Conservation (phyloP, 805 yeast species). For the Candida sphagnicola region DNA sequence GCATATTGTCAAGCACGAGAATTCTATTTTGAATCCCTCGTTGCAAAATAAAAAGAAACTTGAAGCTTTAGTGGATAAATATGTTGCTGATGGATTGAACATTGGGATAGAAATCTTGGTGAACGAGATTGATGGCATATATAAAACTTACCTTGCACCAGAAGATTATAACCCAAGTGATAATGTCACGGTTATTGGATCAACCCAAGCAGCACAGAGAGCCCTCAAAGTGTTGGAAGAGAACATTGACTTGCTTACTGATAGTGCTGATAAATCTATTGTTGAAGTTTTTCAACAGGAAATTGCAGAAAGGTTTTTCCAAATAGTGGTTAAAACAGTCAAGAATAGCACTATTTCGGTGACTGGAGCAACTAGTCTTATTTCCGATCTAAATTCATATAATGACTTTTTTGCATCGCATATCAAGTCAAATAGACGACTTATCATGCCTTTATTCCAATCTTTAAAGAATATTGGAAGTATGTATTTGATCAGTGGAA, state of each 20-base stretch:
- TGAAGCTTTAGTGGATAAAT: slow-evolving; percentile 78
- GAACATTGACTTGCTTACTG: slow-evolving; percentile 70
- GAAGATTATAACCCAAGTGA: slow-evolving; percentile 57
- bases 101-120: slow-evolving; percentile 88
- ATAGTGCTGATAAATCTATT: slow-evolving; percentile 82
- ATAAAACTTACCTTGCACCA: slow-evolving; percentile 42
- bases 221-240: slow-evolving; percentile 60
- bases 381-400: slow-evolving; percentile 76
- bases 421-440: slow-evolving; percentile 55
- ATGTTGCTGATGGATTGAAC: slow-evolving; percentile 89
- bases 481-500: slow-evolving; percentile 64
- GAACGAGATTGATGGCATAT: slow-evolving; percentile 68
- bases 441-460: slow-evolving; percentile 70
- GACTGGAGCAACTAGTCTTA: slow-evolving; percentile 77
- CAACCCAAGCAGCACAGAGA: slow-evolving; percentile 61
- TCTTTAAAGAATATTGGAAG: slow-evolving; percentile 85
- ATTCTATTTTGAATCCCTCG: slow-evolving; percentile 74
- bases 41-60: slow-evolving; percentile 76
- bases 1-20: slow-evolving; percentile 60
- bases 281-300: slow-evolving; percentile 94
- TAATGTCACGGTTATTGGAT: slow-evolving; percentile 21
- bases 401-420: slow-evolving; percentile 58
- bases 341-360: slow-evolving; percentile 69
- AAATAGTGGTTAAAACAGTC: slow-evolving; percentile 68
- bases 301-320: slow-evolving; percentile 82